These are phyloP conservation scores for Phytopythium oedochilum DNA, from an alignment of 352 stramenopile species.

Conservation along the genomic window DNA sequence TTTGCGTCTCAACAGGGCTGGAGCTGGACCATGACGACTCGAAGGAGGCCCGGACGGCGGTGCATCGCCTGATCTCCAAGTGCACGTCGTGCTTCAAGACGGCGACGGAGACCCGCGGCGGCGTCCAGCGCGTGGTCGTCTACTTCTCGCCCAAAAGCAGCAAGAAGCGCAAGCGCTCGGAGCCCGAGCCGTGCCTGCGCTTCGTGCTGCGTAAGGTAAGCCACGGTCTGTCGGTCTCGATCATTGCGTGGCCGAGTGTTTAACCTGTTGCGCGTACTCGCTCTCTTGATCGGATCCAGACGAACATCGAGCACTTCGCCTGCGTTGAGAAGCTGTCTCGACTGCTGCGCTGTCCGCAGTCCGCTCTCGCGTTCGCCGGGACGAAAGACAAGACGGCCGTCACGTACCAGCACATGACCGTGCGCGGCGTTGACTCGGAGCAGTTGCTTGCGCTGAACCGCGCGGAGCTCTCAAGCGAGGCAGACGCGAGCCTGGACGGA, in stretches of 20 bases:
- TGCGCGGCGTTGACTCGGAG: constrained; percentile 35
- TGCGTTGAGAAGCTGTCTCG: constrained; percentile 58
- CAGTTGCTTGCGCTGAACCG: constrained; percentile 38
- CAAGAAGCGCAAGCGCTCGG: constrained; percentile 68
- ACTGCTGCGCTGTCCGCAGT: constrained; percentile 33
- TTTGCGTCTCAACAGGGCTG: constrained; percentile 16
- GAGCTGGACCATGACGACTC: constrained; percentile 53
- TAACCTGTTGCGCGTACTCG: no score
- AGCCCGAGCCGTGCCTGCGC: constrained; percentile 34
- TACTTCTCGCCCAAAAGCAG: constrained; percentile 53
- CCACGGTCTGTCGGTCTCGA: neutral
- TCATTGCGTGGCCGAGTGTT: no score
- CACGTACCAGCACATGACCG: constrained; percentile 63
- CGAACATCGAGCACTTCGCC: constrained; percentile 67
- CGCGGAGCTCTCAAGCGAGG: constrained; percentile 1
- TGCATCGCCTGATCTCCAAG: constrained; percentile 66
- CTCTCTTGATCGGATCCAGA: constrained; percentile 23
- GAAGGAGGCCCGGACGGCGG: constrained; percentile 48
- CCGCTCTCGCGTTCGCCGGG: constrained; percentile 56
- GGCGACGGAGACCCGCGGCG: constrained; percentile 43
- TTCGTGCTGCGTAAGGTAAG: constrained; percentile 73
- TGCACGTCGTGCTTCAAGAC: constrained; percentile 54
- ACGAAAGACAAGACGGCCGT: constrained; percentile 78
- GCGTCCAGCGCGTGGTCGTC: constrained; percentile 45
- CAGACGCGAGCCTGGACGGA: no score